A percentile compares a stretch with the other conserved stretches of the same genome.
These are phyloP conservation scores for Oryza rufipogon DNA, from an alignment of 176 grass and related monocot genomes.

Conservation along the genomic window DNA sequence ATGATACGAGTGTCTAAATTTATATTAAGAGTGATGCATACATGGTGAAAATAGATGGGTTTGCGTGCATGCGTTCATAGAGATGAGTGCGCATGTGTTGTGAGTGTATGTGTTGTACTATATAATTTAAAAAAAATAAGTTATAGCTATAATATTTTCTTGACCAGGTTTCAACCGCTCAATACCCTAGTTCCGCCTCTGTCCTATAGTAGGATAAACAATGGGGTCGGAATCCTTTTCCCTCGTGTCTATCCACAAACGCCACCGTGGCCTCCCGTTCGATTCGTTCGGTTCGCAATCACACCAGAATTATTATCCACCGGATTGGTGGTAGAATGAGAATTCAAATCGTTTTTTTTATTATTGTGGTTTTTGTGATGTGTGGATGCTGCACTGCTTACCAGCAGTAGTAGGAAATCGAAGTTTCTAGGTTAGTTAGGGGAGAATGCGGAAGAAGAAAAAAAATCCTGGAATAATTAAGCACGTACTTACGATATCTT, in stretches of 20 bases:
- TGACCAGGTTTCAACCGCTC: too few species aligned
- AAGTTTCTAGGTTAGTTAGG: neutral
- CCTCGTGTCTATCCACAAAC: constrained; percentile 33
- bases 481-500: neutral
- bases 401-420: neutral
- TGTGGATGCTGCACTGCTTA: neutral
- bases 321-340: neutral
- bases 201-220: too few species aligned
- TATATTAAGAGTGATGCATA: too few species aligned
- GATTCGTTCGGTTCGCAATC: neutral
- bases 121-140: too few species aligned
- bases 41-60: too few species aligned
- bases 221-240: neutral
- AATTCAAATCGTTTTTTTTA: neutral
- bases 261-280: constrained; percentile 14
- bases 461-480: neutral
- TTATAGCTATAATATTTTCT: too few species aligned
- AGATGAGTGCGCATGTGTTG: too few species aligned
- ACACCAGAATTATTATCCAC: neutral
- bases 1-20: too few species aligned
- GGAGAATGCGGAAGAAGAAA: neutral
- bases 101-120: too few species aligned
- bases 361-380: neutral
- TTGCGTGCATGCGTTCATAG: too few species aligned
- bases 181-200: too few species aligned